Percentiles rank a stretch among this genome's conserved stretches.
Evolutionary conservation across 176 grass and related monocot species (phyloP).

Genomic region (Coix lacrymajobi): DNA sequence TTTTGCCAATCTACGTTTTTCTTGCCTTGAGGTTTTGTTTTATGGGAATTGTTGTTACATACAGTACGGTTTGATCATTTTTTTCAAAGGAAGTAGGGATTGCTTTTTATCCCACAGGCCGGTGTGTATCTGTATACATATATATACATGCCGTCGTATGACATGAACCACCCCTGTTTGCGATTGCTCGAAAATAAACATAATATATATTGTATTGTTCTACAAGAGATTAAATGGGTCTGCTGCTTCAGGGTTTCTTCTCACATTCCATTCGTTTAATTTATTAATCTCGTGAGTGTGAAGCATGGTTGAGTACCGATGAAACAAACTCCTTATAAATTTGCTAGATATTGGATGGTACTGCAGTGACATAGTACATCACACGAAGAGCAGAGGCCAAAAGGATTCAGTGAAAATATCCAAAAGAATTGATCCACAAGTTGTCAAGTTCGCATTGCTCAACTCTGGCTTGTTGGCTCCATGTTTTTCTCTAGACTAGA

Average conservation of each 20-base stretch:
- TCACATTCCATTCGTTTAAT: background rate
- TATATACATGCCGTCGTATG: background rate
- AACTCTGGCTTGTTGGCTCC: background rate
- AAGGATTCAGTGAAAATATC: background rate
- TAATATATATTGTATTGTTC: background rate
- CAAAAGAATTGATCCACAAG: background rate
- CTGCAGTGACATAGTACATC: no score
- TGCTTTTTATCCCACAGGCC: background rate
- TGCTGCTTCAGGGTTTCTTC: background rate
- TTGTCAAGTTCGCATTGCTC: background rate
- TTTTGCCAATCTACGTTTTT: conserved; percentile 1
- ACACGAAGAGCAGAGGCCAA: background rate
- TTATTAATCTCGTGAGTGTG: background rate
- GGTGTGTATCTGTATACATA: background rate
- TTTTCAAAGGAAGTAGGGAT: background rate
- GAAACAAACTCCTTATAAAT: background rate
- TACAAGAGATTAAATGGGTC: background rate
- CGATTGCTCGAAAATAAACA: background rate
- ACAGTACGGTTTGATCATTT: background rate
- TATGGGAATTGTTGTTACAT: background rate
- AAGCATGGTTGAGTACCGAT: background rate
- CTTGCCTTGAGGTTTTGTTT: background rate
- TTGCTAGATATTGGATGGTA: background rate
- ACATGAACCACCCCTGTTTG: conserved; percentile 3
- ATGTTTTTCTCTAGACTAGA: conserved; percentile 25